These are phyloP conservation scores for Aspergillus hiratsukae DNA, from an alignment of 2,329 filamentous ascomycete genomes.

Conservation along the genomic window DNA sequence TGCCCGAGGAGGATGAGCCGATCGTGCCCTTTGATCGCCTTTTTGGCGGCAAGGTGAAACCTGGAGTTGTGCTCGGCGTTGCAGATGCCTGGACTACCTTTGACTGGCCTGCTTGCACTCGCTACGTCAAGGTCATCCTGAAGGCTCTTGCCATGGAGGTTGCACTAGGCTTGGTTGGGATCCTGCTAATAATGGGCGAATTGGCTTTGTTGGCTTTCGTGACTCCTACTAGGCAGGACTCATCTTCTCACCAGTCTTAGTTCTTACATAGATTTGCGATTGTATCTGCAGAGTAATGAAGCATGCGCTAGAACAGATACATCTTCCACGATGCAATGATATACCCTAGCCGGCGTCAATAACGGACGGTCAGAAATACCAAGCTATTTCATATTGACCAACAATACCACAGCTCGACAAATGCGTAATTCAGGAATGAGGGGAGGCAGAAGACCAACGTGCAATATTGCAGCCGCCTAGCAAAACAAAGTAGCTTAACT, in stretches of 20 bases:
- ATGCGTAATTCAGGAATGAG: background rate
- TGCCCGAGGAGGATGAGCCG: slow-evolving; percentile 74
- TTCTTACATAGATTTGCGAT: background rate
- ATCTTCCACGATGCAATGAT: background rate
- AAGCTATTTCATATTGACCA: too few species aligned
- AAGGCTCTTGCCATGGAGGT: slow-evolving; percentile 62
- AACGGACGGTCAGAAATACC: too few species aligned
- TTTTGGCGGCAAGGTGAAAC: slow-evolving; percentile 71
- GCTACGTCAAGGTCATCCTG: slow-evolving; percentile 68
- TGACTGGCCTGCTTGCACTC: slow-evolving; percentile 64
- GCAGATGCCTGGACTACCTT: slow-evolving; percentile 77
- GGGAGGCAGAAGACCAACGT: slow-evolving; percentile 5
- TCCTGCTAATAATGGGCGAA: background rate
- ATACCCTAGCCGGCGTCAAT: too few species aligned
- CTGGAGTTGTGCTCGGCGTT: slow-evolving; percentile 67
- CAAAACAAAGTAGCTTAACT: too few species aligned
- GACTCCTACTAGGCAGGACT: background rate
- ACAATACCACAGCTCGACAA: background rate
- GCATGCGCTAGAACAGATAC: background rate
- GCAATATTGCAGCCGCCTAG: background rate
- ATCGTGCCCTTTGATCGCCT: slow-evolving; percentile 88
- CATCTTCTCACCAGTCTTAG: background rate
- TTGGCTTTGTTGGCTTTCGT: background rate
- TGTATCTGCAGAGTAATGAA: too few species aligned
- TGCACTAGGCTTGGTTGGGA: slow-evolving; percentile 17